These are phyloP conservation scores for Citrus inodora DNA, from an alignment of 345 rosid genomes.

Conservation along the genomic window DNA sequence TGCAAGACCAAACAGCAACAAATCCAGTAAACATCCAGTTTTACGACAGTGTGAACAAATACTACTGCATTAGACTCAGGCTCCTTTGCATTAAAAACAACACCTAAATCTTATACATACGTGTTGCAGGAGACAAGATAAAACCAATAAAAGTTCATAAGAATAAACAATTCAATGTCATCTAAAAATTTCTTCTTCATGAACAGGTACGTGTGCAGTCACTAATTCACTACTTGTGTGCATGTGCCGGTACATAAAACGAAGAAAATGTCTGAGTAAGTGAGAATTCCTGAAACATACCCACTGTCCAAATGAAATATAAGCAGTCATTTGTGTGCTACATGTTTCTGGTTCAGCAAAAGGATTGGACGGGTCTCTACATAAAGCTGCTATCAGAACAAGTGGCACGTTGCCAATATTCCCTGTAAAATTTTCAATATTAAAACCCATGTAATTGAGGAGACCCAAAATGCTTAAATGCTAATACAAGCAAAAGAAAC, in stretches of 20 bases:
- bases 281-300: constrained; percentile 32
- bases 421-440: constrained; percentile 48
- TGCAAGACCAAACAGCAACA: not conserved
- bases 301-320: constrained; percentile 99
- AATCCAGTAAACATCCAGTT: not conserved
- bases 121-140: not conserved
- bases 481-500: not conserved
- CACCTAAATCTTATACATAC: not conserved
- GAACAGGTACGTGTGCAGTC: not conserved
- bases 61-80: not conserved
- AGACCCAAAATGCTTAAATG: not conserved
- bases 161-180: not conserved
- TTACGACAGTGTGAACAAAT: not conserved
- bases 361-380: constrained; percentile 81
- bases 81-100: not conserved
- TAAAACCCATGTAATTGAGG: not conserved
- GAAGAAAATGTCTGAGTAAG: not conserved
- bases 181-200: not conserved
- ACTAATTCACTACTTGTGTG: not conserved
- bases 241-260: not conserved
- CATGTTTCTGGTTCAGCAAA: constrained; percentile 84
- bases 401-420: constrained; percentile 99
- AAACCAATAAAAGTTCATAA: not conserved
- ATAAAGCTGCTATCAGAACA: constrained; percentile 86
- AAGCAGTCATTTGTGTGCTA: constrained; percentile 85